Evolutionary conservation across 768 basidiomycete species (phyloP), one percentile per base, ranked within the genome.

Genomic region (Termitomyces sp.): DNA sequence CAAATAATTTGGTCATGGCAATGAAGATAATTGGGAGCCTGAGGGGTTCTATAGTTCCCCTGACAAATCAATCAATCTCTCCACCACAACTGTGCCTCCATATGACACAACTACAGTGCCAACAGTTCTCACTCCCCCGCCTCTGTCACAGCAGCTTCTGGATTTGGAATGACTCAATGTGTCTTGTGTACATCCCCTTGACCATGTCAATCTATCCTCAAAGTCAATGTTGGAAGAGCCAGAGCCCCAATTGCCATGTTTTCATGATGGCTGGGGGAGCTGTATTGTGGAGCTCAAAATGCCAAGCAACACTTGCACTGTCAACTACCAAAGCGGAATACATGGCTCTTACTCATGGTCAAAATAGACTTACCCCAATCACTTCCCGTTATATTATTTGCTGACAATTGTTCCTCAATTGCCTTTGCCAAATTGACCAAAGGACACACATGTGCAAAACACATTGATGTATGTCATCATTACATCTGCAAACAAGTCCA

Each of bases 1-100:
- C 23, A 42, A 56, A 5, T 38, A 52, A 7, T 56, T 57, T 16
- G 46, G 54, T 2, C 52, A 52, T 12, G 56, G 32, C 6, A 41
- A 52, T 22, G 38, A 53, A 3, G 9, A 54, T 41, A 52, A 54
- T 18, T 25, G 18, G 31, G 42, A 43, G 25, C 23, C 27, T 29
- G 42, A 27, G 15, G 25, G 25, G 27, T 29, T 43, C n/a, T n/a
- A 27, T 1, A 10, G 7, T 27, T 43, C 27, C 15, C 7, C 23
- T n/a, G 15, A 43, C 3, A 38, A 38, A 9, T 7, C 9, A 9
- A 29, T 29, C 3, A 39, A 2, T 3, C 11, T 9, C 32, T n/a
- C 16, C 33, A 16, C 10, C 23, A 3, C 0, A 40, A n/a, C n/a
- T n/a, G n/a, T n/a, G 33, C 10, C 13, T 15, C 27, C 39, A 36